These are phyloP conservation scores for Rutstroemia sp. DNA, from an alignment of 2,329 filamentous ascomycete species.

Conservation along the genomic window DNA sequence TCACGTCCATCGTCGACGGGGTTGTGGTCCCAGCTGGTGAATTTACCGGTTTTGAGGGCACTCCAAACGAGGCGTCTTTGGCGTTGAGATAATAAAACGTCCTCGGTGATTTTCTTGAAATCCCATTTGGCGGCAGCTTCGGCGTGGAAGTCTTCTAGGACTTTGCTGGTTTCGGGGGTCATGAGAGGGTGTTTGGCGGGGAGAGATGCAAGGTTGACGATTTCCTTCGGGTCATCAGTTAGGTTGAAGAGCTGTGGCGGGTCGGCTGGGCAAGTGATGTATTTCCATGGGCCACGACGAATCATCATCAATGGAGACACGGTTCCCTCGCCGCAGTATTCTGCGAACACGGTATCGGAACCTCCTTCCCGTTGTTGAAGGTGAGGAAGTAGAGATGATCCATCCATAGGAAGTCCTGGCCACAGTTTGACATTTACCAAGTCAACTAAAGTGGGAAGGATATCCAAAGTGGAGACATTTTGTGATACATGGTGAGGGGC, in stretches of 20 bases:
- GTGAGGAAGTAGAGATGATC: conserved; percentile 73
- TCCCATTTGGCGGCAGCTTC: conserved; percentile 77
- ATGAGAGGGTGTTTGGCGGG: conserved; percentile 29
- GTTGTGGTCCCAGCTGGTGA: conserved; percentile 81
- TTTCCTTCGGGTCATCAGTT: conserved; percentile 46
- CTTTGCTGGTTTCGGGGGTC: conserved; percentile 26
- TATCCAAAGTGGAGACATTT: conserved; percentile 86
- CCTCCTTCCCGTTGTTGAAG: conserved; percentile 55
- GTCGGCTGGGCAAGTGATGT: conserved; percentile 77
- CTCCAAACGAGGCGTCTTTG: conserved; percentile 72
- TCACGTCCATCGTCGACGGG: conserved; percentile 61
- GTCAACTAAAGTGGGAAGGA: conserved; percentile 82
- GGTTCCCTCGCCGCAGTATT: conserved; percentile 93
- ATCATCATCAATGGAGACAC: conserved; percentile 92
- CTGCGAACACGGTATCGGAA: conserved; percentile 83
- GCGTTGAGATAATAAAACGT: conserved; percentile 72
- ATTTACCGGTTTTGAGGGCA: conserved; percentile 67
- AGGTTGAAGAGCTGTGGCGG: conserved; percentile 81
- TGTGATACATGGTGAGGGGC: conserved; percentile 67
- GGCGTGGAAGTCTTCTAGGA: conserved; percentile 58
- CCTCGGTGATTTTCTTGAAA: conserved; percentile 65
- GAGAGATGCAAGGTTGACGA: conserved; percentile 34
- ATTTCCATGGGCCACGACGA: conserved; percentile 82
- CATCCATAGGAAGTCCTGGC: conserved; percentile 74
- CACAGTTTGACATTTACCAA: conserved; percentile 66